Evolutionary conservation across 2,329 filamentous ascomycete species (phyloP).

Genomic region (Fusarium caatingaense): DNA sequence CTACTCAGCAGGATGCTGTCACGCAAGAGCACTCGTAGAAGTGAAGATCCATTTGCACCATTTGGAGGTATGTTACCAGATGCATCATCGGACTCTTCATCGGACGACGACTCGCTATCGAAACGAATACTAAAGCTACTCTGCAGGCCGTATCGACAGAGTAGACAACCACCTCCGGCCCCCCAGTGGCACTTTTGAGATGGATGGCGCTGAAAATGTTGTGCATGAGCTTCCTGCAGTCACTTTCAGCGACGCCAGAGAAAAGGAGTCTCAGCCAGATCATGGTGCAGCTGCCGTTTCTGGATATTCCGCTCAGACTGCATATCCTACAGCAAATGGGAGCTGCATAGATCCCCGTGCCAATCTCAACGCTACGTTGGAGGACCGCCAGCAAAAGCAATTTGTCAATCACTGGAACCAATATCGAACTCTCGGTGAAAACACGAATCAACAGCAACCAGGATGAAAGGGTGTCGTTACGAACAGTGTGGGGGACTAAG

Average conservation of each 20-base stretch:
- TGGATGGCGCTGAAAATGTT: conserved; percentile 51
- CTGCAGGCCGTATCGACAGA: conserved; percentile 51
- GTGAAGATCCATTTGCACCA: conserved; percentile 55
- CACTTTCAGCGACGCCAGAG: conserved; percentile 23
- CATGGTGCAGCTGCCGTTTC: conserved; percentile 14
- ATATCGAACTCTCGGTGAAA: conserved; percentile 43
- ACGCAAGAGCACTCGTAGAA: conserved; percentile 44
- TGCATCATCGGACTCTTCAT: conserved; percentile 4
- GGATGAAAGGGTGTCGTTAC: not conserved
- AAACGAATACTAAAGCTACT: conserved; percentile 29
- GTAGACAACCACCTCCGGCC: conserved; percentile 45
- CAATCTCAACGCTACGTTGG: conserved; percentile 50
- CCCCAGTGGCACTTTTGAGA: conserved; percentile 50
- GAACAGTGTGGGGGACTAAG: not conserved
- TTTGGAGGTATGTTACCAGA: conserved; percentile 56
- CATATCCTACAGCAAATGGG: conserved; percentile 21
- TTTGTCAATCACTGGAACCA: conserved; percentile 56
- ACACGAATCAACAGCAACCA: not conserved
- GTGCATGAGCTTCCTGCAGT: conserved; percentile 52
- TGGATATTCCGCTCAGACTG: conserved; percentile 5
- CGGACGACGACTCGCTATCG: not conserved
- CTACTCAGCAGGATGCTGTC: conserved; percentile 41
- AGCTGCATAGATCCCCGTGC: conserved; percentile 48
- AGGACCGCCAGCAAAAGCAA: conserved; percentile 45
- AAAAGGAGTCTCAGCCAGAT: conserved; percentile 13